Percentiles rank a stretch among this genome's conserved stretches.
Evolutionary conservation across 1,284 basidiomycete species (phyloP).

Genomic region (Ustilago lituana): DNA sequence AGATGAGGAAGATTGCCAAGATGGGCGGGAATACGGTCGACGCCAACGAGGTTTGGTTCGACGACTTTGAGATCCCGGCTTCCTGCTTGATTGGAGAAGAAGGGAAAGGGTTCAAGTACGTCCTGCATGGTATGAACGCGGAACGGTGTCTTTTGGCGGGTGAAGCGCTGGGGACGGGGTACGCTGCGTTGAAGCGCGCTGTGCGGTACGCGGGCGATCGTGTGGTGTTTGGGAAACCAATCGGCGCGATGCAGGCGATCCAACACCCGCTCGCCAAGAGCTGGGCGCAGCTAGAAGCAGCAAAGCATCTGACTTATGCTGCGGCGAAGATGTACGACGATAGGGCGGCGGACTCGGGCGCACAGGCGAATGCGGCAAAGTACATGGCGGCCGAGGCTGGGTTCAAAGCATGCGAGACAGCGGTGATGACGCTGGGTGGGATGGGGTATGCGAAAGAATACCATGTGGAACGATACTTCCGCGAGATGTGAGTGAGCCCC

Average conservation of each 20-base stretch:
- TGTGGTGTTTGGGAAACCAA: slow-evolving; percentile 63
- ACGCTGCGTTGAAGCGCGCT: slow-evolving; percentile 47
- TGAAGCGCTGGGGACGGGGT: slow-evolving; percentile 68
- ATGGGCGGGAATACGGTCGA: slow-evolving; percentile 69
- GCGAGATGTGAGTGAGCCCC: slow-evolving; percentile 51
- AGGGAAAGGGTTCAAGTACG: slow-evolving; percentile 68
- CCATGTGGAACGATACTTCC: slow-evolving; percentile 51
- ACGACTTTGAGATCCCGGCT: slow-evolving; percentile 64
- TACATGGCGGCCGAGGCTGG: slow-evolving; percentile 65
- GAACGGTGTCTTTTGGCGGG: slow-evolving; percentile 69
- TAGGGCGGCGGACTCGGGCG: slow-evolving; percentile 52
- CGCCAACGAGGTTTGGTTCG: slow-evolving; percentile 67
- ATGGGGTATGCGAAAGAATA: slow-evolving; percentile 66
- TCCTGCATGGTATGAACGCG: slow-evolving; percentile 66
- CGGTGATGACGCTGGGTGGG: slow-evolving; percentile 62
- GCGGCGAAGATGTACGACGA: slow-evolving; percentile 62
- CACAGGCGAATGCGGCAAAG: slow-evolving; percentile 66
- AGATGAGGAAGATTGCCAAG: slow-evolving; percentile 65
- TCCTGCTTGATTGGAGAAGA: slow-evolving; percentile 66
- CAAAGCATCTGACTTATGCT: slow-evolving; percentile 58
- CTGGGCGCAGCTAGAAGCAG: slow-evolving; percentile 66
- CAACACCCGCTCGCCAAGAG: slow-evolving; percentile 64
- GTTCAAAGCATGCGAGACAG: slow-evolving; percentile 52
- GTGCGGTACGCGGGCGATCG: slow-evolving; percentile 58
- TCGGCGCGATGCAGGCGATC: slow-evolving; percentile 65